These are phyloP conservation scores for Auriculariales sp. DNA, from an alignment of 768 basidiomycete species.

Conservation along the genomic window DNA sequence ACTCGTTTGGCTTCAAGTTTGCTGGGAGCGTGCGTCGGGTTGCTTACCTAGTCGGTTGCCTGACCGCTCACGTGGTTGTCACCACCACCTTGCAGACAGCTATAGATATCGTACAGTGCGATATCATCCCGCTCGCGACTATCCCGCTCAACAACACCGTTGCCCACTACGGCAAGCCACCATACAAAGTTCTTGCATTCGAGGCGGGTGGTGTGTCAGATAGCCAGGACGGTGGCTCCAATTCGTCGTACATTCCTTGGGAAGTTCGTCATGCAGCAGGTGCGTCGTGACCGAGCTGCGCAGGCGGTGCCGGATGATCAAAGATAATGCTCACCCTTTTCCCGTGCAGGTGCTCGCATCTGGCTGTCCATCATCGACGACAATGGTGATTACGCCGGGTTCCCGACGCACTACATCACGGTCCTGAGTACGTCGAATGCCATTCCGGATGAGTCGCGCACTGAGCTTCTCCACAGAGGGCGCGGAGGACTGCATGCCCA, in stretches of 20 bases:
- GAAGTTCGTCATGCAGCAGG: background rate
- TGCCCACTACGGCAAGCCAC: background rate
- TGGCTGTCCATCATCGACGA: background rate
- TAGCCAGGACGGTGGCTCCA: background rate
- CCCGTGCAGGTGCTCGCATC: background rate
- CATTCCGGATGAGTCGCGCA: background rate
- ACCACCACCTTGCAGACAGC: background rate
- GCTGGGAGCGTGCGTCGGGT: background rate
- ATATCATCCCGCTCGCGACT: background rate
- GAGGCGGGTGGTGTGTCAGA: background rate
- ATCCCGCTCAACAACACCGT: background rate
- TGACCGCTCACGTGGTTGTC: background rate
- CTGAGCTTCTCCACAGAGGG: background rate
- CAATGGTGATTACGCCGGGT: background rate
- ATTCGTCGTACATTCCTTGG: background rate
- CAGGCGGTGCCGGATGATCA: background rate
- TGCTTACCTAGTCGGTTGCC: background rate
- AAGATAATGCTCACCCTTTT: background rate
- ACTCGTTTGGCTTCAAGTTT: conserved; percentile 1
- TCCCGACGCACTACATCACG: background rate
- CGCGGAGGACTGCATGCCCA: background rate
- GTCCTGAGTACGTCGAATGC: background rate
- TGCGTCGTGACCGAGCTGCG: background rate
- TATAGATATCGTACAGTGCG: conserved; percentile 1
- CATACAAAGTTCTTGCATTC: background rate